Conservation (phyloP, 805 yeast genomes). For the Grigorovia yakushimaensis region DNA sequence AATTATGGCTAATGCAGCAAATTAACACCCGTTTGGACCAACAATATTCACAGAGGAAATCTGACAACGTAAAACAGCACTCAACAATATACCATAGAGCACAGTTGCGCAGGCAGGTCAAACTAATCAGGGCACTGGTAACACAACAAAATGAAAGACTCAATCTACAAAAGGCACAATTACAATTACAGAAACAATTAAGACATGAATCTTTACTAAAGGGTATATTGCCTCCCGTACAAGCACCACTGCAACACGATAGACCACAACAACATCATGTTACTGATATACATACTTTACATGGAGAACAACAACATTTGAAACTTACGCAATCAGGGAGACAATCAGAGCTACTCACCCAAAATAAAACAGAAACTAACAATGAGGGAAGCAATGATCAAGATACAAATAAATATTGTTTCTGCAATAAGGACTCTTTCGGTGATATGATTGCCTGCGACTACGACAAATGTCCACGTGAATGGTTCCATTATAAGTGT, state of each 20-base stretch:
- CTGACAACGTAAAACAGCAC: background rate
- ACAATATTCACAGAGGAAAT: background rate
- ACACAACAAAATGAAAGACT: background rate
- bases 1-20: background rate
- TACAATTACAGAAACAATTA: background rate
- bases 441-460: constrained; percentile 94
- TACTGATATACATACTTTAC: background rate
- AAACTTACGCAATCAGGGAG: too few relatives aligned
- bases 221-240: background rate
- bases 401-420: constrained; percentile 30
- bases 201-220: background rate
- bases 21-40: background rate
- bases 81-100: background rate
- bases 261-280: too few relatives aligned
- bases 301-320: background rate
- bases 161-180: background rate
- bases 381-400: background rate
- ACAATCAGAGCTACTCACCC: too few relatives aligned
- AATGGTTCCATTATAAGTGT: constrained; percentile 78
- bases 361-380: background rate
- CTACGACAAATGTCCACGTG: constrained; percentile 55
- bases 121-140: background rate
- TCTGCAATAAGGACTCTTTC: constrained; percentile 36
- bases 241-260: too few relatives aligned
- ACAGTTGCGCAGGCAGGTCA: background rate